These are phyloP conservation scores for Albugo candida DNA, from an alignment of 352 stramenopile genomes.

Conservation along the genomic window DNA sequence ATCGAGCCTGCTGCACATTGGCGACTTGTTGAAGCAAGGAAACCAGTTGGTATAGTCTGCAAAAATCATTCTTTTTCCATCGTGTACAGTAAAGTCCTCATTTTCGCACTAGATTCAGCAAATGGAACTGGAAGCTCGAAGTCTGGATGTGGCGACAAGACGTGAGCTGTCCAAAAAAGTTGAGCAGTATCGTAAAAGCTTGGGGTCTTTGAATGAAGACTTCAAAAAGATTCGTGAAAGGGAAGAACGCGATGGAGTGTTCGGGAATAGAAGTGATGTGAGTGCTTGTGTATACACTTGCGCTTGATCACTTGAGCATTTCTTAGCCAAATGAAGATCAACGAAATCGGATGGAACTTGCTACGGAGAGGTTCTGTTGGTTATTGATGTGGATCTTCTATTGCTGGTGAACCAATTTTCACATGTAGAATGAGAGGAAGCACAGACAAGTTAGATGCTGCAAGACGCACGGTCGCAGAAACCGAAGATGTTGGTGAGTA, in stretches of 20 bases:
- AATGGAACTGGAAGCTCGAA: conserved; percentile 78
- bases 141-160: conserved; percentile 49
- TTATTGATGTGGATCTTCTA: neutral
- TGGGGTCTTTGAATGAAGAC: conserved; percentile 59
- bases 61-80: too few species aligned
- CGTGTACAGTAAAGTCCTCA: neutral
- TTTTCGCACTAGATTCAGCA: conserved; percentile 49
- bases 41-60: conserved; percentile 38
- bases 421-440: conserved; percentile 62
- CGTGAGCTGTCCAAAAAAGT: conserved; percentile 79
- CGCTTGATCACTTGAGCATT: neutral
- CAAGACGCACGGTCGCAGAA: conserved; percentile 59
- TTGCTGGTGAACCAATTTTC: neutral
- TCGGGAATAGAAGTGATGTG: conserved; percentile 52
- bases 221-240: conserved; percentile 69
- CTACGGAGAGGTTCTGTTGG: conserved; percentile 52
- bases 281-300: conserved; percentile 14
- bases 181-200: conserved; percentile 78
- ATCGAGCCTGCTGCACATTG: conserved; percentile 56
- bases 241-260: conserved; percentile 65
- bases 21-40: conserved; percentile 60
- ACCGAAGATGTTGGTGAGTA: conserved; percentile 71
- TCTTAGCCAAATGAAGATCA: conserved; percentile 46
- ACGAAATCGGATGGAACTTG: conserved; percentile 51
- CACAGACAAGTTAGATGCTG: conserved; percentile 56